Base-by-base conservation (phyloP, 2,329 filamentous ascomycete species). In the Ploettnerulaceae sp. region DNA sequence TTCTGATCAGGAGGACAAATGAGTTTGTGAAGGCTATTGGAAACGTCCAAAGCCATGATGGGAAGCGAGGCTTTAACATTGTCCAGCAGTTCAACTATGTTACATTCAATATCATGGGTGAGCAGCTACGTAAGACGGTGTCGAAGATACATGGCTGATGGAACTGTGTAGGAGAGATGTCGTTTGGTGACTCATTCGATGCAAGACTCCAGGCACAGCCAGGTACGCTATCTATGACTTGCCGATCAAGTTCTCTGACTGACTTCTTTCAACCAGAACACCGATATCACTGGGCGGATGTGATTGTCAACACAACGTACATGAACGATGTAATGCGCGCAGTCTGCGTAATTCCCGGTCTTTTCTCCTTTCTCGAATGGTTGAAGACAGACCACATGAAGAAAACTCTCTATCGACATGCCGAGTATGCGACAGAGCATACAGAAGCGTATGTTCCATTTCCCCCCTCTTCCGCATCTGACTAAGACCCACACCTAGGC, bases 281-380 rank as follows among this genome's bases (percentile, higher is more conserved):
- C 40, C 47, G 47, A 28, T 55, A 55, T 31, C 47, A 57, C 37
- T 55, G 54, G 52, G 54, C 51, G 24, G 52, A 53, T 49, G 50
- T 53, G 11, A 53, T 57, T 14, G 48, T 57, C 15, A 47, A 55
- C n/a, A 53, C 52, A 7, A 53, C 52, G 17, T 54, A 51, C 21
- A 54, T 55, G 45, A 57, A 57, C 31, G 52, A 57, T 45, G 52
- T 57, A 11, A 57, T 57, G 54, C 35, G 54, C 33, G 50, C 49
- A 5, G 47, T 52, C 4, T 50, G 47, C n/a, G 45, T 50, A 1
- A 47, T 52, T 22, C 52, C 49, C 22, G 50, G 50, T n/a, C 31
- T 55, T 7, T 51, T 55, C 42, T 34, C 42, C 8, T 40, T 53
- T 20, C 36, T 55, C 3, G 45, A 53, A 35, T 47, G 38, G 41